These are phyloP conservation scores for Neopestalotiopsis sp. DNA, from an alignment of 2,329 filamentous ascomycete species.

Conservation along the genomic window DNA sequence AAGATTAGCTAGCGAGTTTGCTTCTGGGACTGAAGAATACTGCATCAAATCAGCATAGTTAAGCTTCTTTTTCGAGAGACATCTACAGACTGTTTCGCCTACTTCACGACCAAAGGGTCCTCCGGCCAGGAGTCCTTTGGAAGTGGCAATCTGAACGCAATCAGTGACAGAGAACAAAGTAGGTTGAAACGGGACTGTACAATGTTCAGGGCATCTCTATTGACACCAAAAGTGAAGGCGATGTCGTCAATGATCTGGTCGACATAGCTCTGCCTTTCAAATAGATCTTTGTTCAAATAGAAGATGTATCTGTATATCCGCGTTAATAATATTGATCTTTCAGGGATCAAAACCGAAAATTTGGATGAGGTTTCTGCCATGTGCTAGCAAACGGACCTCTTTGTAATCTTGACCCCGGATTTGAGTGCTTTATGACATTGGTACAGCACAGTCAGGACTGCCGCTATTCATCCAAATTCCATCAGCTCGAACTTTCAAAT, in stretches of 20 bases:
- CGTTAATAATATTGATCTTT: neutral
- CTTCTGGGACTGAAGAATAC: constrained; percentile 66
- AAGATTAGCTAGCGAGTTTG: constrained; percentile 54
- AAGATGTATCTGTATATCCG: constrained; percentile 71
- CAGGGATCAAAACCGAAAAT: neutral
- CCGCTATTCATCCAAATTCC: constrained; percentile 45
- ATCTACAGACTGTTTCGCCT: constrained; percentile 34
- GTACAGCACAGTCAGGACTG: constrained; percentile 63
- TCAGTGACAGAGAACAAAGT: neutral
- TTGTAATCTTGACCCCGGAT: constrained; percentile 61
- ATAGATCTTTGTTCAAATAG: constrained; percentile 77
- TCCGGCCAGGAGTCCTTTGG: constrained; percentile 75
- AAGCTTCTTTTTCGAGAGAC: too few relatives aligned
- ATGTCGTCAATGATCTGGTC: constrained; percentile 78
- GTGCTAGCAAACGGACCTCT: constrained; percentile 53
- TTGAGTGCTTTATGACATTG: constrained; percentile 64
- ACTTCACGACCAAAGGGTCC: constrained; percentile 33
- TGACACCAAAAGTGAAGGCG: constrained; percentile 70
- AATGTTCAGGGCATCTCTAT: constrained; percentile 72
- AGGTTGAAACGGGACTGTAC: constrained; percentile 47
- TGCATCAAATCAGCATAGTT: constrained; percentile 35
- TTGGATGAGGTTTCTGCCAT: too few relatives aligned
- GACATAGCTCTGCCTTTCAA: constrained; percentile 71
- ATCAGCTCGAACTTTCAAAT: neutral
- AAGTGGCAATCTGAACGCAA: constrained; percentile 65